phyloP scores from a whole-genome alignment of 2,329 filamentous ascomycete species.

The Fusarium azukiicola region DNA sequence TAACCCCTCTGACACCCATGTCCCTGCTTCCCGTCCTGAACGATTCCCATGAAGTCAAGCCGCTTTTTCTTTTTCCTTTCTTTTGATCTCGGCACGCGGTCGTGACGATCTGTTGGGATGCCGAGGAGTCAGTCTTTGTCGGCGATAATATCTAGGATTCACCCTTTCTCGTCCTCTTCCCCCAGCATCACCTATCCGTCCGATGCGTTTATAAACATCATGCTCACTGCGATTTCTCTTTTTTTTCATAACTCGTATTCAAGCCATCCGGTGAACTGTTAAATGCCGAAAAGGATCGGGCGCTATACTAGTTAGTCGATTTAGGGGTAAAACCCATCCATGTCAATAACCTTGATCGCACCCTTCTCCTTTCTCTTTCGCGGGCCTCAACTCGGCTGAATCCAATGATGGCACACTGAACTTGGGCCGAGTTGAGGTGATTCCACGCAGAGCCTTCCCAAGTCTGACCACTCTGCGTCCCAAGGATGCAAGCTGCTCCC shows the following conservation, averaged over 20 bases:
- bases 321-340: not conserved
- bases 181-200: not conserved
- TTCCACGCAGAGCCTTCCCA: not conserved
- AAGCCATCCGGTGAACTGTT: not conserved
- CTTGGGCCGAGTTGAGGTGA: not conserved
- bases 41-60: conserved; percentile 29
- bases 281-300: not conserved
- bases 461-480: not conserved
- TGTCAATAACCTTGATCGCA: not conserved
- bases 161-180: not conserved
- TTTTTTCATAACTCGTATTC: not conserved
- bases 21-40: conserved; percentile 50
- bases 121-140: not conserved
- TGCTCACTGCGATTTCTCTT: not conserved
- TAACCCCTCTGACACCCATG: conserved; percentile 45
- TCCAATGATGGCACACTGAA: not conserved
- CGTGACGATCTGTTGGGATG: conserved; percentile 1
- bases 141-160: not conserved
- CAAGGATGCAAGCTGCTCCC: not conserved
- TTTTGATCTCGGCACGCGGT: not conserved
- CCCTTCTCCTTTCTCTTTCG: not conserved
- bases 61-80: not conserved
- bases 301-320: not conserved
- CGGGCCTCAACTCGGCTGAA: not conserved
- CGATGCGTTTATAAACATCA: not conserved